Evolutionary conservation across 768 basidiomycete genomes (phyloP).

Genomic region (Chalciporus chontae): DNA sequence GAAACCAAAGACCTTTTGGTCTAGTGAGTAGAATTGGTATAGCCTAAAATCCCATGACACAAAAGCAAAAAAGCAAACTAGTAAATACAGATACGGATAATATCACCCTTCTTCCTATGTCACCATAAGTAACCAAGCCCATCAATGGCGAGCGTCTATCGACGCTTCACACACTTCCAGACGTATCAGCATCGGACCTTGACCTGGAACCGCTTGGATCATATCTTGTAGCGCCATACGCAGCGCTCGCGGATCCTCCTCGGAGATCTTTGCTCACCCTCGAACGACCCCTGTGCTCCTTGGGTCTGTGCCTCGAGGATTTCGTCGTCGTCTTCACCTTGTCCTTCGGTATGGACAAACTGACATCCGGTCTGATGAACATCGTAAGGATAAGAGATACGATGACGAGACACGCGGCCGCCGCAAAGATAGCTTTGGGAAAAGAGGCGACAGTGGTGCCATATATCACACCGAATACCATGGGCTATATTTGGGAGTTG

Average conservation of each 20-base stretch:
- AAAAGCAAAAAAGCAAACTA: conserved; percentile 8
- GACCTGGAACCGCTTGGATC: conserved; percentile 6
- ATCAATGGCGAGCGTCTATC: not conserved
- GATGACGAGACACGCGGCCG: conserved; percentile 54
- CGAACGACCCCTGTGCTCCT: conserved; percentile 25
- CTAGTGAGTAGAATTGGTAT: not conserved
- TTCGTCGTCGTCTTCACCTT: conserved; percentile 4
- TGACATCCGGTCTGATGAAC: conserved; percentile 36
- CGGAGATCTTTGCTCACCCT: conserved; percentile 40
- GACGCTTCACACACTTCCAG: not conserved
- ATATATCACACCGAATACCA: conserved; percentile 66
- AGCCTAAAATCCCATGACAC: not conserved
- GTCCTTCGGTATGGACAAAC: conserved; percentile 17
- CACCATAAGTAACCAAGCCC: not conserved
- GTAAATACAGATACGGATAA: conserved; percentile 13
- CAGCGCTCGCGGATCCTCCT: conserved; percentile 26
- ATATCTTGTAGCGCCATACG: conserved; percentile 16
- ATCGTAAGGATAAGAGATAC: conserved; percentile 46
- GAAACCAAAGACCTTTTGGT: not conserved
- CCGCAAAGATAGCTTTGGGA: conserved; percentile 66
- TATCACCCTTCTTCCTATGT: not conserved
- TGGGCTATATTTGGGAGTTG: conserved; percentile 44
- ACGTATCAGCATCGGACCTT: conserved; percentile 8
- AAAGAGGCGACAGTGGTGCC: conserved; percentile 57
- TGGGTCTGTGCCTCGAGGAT: conserved; percentile 7